phyloP scores from a whole-genome alignment of 2,329 filamentous ascomycete species.

The Penicillium sumatraense region DNA sequence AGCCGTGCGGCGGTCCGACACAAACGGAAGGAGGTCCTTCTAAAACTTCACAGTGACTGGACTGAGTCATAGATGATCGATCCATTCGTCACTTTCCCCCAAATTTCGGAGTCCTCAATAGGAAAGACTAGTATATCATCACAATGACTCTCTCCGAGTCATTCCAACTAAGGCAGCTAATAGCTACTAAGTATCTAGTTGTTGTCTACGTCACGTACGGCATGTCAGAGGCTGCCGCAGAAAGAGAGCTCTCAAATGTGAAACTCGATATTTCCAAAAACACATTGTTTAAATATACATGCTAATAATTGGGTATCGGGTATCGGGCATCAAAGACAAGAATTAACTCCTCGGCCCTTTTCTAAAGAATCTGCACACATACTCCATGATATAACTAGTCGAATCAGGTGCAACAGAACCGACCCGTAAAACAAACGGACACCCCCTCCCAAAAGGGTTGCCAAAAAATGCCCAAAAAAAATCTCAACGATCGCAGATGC shows the following conservation, averaged over 20 bases:
- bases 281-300: neutral
- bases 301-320: conserved; percentile 17
- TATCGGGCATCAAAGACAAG: conserved; percentile 8
- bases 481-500: conserved; percentile 45
- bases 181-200: too few species aligned
- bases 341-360: neutral
- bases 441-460: too few species aligned
- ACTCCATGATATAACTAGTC: neutral
- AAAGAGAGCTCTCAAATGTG: neutral
- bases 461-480: neutral
- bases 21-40: neutral
- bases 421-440: neutral
- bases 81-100: too few species aligned
- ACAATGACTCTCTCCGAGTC: too few species aligned
- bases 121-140: too few species aligned
- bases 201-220: neutral
- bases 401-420: neutral
- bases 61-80: too few species aligned
- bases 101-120: too few species aligned
- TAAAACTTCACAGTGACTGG: neutral
- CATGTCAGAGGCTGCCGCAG: too few species aligned
- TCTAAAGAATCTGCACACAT: neutral
- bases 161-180: too few species aligned
- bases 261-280: neutral
- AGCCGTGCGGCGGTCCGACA: conserved; percentile 8